phyloP scores from a whole-genome alignment of 2,329 filamentous ascomycete genomes.

The Eurotiales sp. region DNA sequence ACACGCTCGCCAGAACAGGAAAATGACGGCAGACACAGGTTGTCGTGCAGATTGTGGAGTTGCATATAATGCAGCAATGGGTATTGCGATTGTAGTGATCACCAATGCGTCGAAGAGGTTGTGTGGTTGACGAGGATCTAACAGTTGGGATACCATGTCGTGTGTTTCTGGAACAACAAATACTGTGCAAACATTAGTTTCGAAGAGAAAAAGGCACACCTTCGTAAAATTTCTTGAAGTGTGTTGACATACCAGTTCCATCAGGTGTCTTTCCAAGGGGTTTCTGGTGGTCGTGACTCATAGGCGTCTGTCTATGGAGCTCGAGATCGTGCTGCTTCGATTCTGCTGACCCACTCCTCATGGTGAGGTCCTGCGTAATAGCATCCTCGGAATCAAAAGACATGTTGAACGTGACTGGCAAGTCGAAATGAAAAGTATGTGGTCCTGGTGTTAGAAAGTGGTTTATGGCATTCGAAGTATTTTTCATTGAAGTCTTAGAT shows the following conservation, averaged over 20 bases:
- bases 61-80: conserved; percentile 69
- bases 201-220: background rate
- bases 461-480: no score
- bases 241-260: conserved; percentile 68
- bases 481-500: no score
- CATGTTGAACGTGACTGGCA: no score
- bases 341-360: no score
- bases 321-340: no score
- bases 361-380: no score
- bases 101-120: conserved; percentile 84
- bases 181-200: conserved; percentile 51
- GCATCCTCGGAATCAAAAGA: no score
- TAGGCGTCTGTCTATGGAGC: no score
- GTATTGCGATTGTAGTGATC: conserved; percentile 68
- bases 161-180: conserved; percentile 94
- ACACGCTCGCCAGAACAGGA: conserved; percentile 84
- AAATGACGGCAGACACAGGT: conserved; percentile 75
- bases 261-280: conserved; percentile 88
- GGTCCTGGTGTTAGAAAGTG: no score
- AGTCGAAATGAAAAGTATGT: no score
- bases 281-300: conserved; percentile 59
- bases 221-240: background rate
- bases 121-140: conserved; percentile 92
- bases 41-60: conserved; percentile 68
- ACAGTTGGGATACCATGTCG: conserved; percentile 97